phyloP scores from a whole-genome alignment of 1,284 basidiomycete species.

The Pseudozyma sp. region DNA sequence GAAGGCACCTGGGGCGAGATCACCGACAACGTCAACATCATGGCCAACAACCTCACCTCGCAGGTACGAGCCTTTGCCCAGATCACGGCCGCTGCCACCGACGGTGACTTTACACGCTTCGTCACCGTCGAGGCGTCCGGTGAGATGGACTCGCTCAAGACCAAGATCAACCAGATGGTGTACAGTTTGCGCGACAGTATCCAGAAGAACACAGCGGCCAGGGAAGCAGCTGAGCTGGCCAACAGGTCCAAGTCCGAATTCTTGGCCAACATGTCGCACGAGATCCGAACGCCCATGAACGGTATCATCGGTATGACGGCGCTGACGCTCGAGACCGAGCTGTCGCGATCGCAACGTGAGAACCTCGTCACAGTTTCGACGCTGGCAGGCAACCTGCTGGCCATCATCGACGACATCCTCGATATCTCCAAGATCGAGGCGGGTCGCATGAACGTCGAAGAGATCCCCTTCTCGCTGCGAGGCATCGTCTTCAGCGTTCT shows the following conservation, averaged over 20 bases:
- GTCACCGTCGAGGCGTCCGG: constrained; percentile 98
- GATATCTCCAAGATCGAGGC: constrained; percentile 76
- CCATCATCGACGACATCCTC: constrained; percentile 79
- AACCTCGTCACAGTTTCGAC: constrained; percentile 95
- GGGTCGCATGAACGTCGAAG: constrained; percentile 99
- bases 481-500: constrained; percentile 97
- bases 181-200: constrained; percentile 96
- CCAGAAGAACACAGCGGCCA: constrained; percentile 97
- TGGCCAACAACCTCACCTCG: constrained; percentile 86
- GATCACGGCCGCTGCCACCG: constrained; percentile 97
- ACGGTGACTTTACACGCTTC: constrained; percentile 98
- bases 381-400: constrained; percentile 88
- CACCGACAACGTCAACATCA: constrained; percentile 77
- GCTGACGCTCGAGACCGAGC: constrained; percentile 90
- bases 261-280: constrained; percentile 69
- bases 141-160: constrained; percentile 99
- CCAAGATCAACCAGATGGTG: constrained; percentile 99
- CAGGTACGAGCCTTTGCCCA: constrained; percentile 99
- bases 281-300: constrained; percentile 69
- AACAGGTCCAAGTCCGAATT: constrained; percentile 98
- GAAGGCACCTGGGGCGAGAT: constrained; percentile 99
- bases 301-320: constrained; percentile 99
- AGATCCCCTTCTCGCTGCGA: constrained; percentile 96
- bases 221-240: constrained; percentile 91
- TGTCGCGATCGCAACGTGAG: constrained; percentile 89